Evolutionary conservation across 2,329 filamentous ascomycete species (phyloP), one percentile per base, ranked within the genome.

Genomic region (Verticillium nonalfalfae): DNA sequence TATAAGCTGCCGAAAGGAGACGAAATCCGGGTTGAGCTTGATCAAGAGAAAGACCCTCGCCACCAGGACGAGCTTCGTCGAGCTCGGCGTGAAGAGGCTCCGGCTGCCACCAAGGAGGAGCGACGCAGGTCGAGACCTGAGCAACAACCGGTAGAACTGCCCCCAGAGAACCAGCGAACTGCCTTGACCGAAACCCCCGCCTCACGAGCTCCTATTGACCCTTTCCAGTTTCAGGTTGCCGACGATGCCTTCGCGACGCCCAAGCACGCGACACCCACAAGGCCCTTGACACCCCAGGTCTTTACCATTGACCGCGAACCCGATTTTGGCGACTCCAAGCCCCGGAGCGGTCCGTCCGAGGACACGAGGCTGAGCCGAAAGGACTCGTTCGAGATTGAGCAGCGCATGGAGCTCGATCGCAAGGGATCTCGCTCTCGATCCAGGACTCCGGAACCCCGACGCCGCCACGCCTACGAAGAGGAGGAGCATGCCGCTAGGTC

Each of bases 201-300:
- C 31, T 66, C 70, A 62, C 67, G 67, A 62, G 67, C 70, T n/a
- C 68, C 71, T 58, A 70, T 83, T 68, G 81, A 88, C 71, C 83
- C 84, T 18, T 87, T 87, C 70, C 78, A 85, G 69, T 87, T 77
- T 68, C 84, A 83, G 70, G 81, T 86, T 63, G 66, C 77, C 52
- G 76, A 82, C 63, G 78, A 82, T 67, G 78, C 79, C n/a, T 84
- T 84, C 62, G 72, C 74, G 57, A 80, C 79, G 10, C 79, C 82
- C 3, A 68, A 71, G 61, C 26, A 56, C 7, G 68, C 70, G 26
- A 77, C 75, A 13, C 76, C 78, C 1, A 69, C 70, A 40, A 74
- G 77, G 57, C 77, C 80, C 2, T 66, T 81, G 63, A 82, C 80
- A 4, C 83, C 81, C 7, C 76, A 75, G 62, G 73, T 86, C 55